Evolutionary conservation across 75 land plant genomes (phyloP), one percentile per base, ranked within the genome.

Genomic region (Cunninghamia lanceolata): DNA sequence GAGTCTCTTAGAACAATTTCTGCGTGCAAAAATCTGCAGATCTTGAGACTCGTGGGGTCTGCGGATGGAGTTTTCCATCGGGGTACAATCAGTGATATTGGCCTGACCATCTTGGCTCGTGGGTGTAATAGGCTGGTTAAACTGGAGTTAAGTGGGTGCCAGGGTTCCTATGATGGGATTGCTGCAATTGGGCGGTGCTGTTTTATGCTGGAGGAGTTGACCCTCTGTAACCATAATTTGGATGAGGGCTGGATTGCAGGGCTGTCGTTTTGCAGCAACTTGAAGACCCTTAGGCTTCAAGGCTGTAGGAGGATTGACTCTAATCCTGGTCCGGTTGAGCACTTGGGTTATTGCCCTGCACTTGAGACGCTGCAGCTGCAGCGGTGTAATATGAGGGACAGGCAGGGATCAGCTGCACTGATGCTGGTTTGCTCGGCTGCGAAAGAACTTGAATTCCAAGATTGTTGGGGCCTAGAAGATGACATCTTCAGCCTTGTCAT

Each of bases 381-480:
- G 54, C 46, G 88, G 84, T 98, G 99, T 79, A 94, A 96, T 53
- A 47, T 98, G 59, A 84, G 97, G 74, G 96, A 98, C 63, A 90
- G 89, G 86, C 86, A 84, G 73, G 89, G 93, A 53, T 82, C 92
- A 68, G 84, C 78, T 79, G 97, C 99, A 0, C 70, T 98, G 89
- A 90, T 98, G 53, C n/a, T 83, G 56, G 92, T 94, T 2, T 96
- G 99, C 86, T 87, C 85, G 35, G 52, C 54, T 10, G 92, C 91
- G 13, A 95, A 88, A 89, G 97, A 94, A 84, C 85, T 98, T 30
- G 86, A 88, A 86, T 89, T 98, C 43, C 88, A 91, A 79, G 93
- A 96, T 85, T 98, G 99, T 83, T 98, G 99, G 99, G 99, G 99
- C 21, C 86, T 98, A 88, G 97, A 92, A 1, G 90, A 98, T 86